phyloP scores from a whole-genome alignment of 2,329 filamentous ascomycete genomes.

The Xylariaceae sp. region DNA sequence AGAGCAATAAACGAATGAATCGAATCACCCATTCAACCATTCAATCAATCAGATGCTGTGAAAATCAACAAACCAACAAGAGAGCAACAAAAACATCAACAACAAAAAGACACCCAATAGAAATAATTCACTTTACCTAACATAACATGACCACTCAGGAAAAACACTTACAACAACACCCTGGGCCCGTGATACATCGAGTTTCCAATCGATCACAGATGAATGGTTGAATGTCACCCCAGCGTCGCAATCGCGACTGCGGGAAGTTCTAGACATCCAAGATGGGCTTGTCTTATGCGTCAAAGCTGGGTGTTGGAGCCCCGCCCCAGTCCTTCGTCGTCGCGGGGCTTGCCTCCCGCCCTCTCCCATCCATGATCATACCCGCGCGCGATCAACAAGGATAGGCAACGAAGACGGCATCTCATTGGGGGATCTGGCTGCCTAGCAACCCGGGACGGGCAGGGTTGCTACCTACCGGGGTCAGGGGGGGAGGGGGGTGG shows the following conservation, averaged over 20 bases:
- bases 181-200: background rate
- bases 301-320: background rate
- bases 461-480: too few species aligned
- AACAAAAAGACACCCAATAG: background rate
- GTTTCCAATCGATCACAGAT: background rate
- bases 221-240: background rate
- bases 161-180: too few species aligned
- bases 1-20: conserved; percentile 1
- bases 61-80: background rate
- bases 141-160: background rate
- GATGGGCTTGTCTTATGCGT: background rate
- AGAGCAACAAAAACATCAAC: background rate
- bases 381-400: too few species aligned
- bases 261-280: background rate
- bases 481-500: background rate
- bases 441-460: conserved; percentile 1
- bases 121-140: background rate
- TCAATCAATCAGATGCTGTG: too few species aligned
- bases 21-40: background rate
- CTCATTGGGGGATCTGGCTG: conserved; percentile 2
- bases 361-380: background rate
- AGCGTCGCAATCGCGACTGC: conserved; percentile 1
- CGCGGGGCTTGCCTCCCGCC: conserved; percentile 13
- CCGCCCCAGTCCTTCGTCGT: conserved; percentile 1
- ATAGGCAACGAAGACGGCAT: background rate